Evolutionary conservation across 208 protist genomes (phyloP).

Genomic region (Trypanosoma vivax): DNA sequence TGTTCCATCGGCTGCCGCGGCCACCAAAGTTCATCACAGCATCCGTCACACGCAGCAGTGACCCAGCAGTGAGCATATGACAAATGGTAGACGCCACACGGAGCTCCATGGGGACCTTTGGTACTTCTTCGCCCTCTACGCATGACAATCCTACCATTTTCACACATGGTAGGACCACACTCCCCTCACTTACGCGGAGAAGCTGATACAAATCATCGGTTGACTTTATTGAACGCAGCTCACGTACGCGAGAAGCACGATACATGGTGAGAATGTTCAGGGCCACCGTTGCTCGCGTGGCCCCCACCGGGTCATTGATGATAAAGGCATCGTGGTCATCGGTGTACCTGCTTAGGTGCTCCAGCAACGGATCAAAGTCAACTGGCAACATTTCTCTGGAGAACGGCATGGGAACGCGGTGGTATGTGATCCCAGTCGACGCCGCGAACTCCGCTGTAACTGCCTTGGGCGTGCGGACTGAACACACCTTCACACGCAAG

Average conservation of each 20-base stretch:
- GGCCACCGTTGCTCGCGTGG: conserved; percentile 63
- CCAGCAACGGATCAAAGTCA: conserved; percentile 79
- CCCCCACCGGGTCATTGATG: conserved; percentile 76
- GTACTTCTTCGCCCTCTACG: conserved; percentile 32
- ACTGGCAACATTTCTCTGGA: conserved; percentile 66
- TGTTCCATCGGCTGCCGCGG: conserved; percentile 59
- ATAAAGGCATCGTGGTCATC: conserved; percentile 50
- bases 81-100: conserved; percentile 76
- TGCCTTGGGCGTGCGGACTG: conserved; percentile 55
- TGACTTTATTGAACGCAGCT: conserved; percentile 41
- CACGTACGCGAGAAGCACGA: conserved; percentile 31
- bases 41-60: conserved; percentile 59
- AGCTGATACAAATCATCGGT: conserved; percentile 31
- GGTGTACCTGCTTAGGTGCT: conserved; percentile 39
- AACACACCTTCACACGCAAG: conserved; percentile 52
- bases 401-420: conserved; percentile 78
- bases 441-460: conserved; percentile 70
- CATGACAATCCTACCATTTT: conserved; percentile 26
- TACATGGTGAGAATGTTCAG: conserved; percentile 78
- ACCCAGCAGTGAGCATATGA: conserved; percentile 82
- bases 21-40: conserved; percentile 66
- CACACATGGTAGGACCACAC: conserved; percentile 33
- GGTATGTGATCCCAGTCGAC: conserved; percentile 44
- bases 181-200: conserved; percentile 30
- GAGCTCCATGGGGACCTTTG: conserved; percentile 54